Evolutionary conservation across 2,329 filamentous ascomycete species (phyloP).

Genomic region (Ophiostoma quercus): DNA sequence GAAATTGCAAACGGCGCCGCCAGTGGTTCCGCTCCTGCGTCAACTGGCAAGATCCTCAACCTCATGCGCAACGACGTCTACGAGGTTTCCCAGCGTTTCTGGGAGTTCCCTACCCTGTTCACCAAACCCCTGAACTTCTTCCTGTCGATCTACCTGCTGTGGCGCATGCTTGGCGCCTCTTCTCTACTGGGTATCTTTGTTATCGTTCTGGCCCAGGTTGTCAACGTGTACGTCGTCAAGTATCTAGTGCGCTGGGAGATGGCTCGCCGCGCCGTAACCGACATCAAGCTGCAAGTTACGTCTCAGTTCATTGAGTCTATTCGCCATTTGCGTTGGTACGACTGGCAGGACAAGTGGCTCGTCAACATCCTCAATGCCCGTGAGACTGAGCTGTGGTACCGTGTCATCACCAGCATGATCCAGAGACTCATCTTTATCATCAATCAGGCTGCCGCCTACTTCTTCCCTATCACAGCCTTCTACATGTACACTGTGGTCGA

Average conservation of each 20-base stretch:
- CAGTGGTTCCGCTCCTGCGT: slow-evolving; percentile 51
- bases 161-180: slow-evolving; percentile 73
- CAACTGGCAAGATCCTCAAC: slow-evolving; percentile 87
- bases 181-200: slow-evolving; percentile 69
- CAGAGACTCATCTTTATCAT: slow-evolving; percentile 59
- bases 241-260: slow-evolving; percentile 64
- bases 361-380: slow-evolving; percentile 62
- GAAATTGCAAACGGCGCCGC: slow-evolving; percentile 17
- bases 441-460: slow-evolving; percentile 64
- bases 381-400: slow-evolving; percentile 60
- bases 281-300: slow-evolving; percentile 71
- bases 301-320: slow-evolving; percentile 85
- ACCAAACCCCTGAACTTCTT: slow-evolving; percentile 72
- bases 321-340: slow-evolving; percentile 73
- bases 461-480: slow-evolving; percentile 77
- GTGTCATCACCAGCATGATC: slow-evolving; percentile 60
- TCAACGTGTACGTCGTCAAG: slow-evolving; percentile 65
- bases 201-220: slow-evolving; percentile 60
- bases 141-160: slow-evolving; percentile 67
- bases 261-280: slow-evolving; percentile 66
- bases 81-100: slow-evolving; percentile 76
- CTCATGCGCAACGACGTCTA: slow-evolving; percentile 78
- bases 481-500: slow-evolving; percentile 73
- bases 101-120: slow-evolving; percentile 75
- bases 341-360: slow-evolving; percentile 75